phyloP scores from a whole-genome alignment of 768 basidiomycete genomes.

The Boletellus sp. region DNA sequence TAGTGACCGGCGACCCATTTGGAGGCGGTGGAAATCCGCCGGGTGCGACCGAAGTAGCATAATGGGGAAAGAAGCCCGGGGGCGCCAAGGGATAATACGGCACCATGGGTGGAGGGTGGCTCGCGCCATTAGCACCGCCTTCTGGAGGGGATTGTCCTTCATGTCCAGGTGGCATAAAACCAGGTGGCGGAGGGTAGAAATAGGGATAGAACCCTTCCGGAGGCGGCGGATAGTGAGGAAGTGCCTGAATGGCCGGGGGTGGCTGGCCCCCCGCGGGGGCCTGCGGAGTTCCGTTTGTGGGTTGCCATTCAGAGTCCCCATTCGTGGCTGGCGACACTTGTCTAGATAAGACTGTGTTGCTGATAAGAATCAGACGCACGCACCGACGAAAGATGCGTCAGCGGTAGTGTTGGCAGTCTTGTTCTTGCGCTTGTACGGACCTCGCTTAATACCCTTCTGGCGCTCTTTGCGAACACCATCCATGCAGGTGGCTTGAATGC shows the following conservation, averaged over 20 bases:
- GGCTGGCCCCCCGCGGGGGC: slow-evolving; percentile 15
- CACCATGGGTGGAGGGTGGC: slow-evolving; percentile 30
- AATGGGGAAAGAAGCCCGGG: slow-evolving; percentile 39
- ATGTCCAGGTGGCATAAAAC: slow-evolving; percentile 37
- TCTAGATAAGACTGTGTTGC: slow-evolving; percentile 9
- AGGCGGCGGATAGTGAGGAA: slow-evolving; percentile 31
- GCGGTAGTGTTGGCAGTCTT: slow-evolving; percentile 26
- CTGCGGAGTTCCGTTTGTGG: slow-evolving; percentile 20
- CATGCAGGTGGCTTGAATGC: slow-evolving; percentile 50
- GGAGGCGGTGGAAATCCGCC: slow-evolving; percentile 31
- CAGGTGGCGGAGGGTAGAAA: slow-evolving; percentile 40
- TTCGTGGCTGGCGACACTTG: slow-evolving; percentile 13
- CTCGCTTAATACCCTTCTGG: slow-evolving; percentile 56
- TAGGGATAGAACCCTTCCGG: slow-evolving; percentile 46
- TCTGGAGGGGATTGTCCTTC: slow-evolving; percentile 36
- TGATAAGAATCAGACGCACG: slow-evolving; percentile 6
- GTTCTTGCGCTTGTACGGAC: slow-evolving; percentile 54
- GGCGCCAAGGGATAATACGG: slow-evolving; percentile 38
- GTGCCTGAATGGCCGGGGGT: slow-evolving; percentile 24
- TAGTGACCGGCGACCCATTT: slow-evolving; percentile 22
- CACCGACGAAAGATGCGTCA: slow-evolving; percentile 23
- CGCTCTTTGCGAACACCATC: slow-evolving; percentile 65
- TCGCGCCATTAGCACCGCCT: slow-evolving; percentile 27
- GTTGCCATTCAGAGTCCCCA: slow-evolving; percentile 35
- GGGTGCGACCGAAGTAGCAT: slow-evolving; percentile 27